A percentile compares a stretch with the other conserved stretches of the same genome.
Conservation (phyloP, 2,329 filamentous ascomycete species). For the Fusarium buharicum region DNA sequence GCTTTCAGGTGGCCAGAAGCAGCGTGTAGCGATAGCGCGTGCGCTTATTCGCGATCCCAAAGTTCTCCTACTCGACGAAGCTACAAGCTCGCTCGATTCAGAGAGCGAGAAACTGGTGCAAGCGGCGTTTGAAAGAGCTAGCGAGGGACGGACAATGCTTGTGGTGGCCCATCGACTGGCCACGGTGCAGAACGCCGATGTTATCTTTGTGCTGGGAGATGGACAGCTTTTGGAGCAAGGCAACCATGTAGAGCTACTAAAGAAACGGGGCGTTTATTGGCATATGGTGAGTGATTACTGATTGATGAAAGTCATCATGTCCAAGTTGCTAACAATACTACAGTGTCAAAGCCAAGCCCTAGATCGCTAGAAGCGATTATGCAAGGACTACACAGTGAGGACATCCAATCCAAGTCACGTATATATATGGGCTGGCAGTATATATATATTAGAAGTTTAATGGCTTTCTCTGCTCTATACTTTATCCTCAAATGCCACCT, state of each 20-base stretch:
- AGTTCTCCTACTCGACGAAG: conserved; percentile 76
- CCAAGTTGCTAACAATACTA: conserved; percentile 40
- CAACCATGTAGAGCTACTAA: conserved; percentile 62
- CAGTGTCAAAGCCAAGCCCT: conserved; percentile 70
- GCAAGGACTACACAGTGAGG: background rate
- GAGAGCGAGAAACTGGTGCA: conserved; percentile 72
- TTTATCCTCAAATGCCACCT: conserved; percentile 10
- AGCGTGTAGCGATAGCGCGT: conserved; percentile 75
- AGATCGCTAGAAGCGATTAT: conserved; percentile 54
- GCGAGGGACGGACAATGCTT: conserved; percentile 71
- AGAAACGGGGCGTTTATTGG: conserved; percentile 65
- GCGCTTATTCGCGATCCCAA: conserved; percentile 74
- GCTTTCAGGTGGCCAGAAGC: conserved; percentile 77
- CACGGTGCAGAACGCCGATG: conserved; percentile 80
- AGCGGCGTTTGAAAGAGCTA: conserved; percentile 72
- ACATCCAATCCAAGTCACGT: background rate
- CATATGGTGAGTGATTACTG: conserved; percentile 61
- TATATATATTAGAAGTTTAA: background rate
- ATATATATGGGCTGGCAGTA: conserved; percentile 1
- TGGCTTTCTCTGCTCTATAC: conserved; percentile 22
- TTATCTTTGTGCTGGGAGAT: conserved; percentile 81
- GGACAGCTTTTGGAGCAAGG: conserved; percentile 66
- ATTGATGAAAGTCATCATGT: background rate
- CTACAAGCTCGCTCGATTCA: conserved; percentile 75
- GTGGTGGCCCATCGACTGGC: conserved; percentile 82